Evolutionary conservation across 306 rosid genomes (phyloP), one percentile per base, ranked within the genome.

Genomic region (Corylus avellana): DNA sequence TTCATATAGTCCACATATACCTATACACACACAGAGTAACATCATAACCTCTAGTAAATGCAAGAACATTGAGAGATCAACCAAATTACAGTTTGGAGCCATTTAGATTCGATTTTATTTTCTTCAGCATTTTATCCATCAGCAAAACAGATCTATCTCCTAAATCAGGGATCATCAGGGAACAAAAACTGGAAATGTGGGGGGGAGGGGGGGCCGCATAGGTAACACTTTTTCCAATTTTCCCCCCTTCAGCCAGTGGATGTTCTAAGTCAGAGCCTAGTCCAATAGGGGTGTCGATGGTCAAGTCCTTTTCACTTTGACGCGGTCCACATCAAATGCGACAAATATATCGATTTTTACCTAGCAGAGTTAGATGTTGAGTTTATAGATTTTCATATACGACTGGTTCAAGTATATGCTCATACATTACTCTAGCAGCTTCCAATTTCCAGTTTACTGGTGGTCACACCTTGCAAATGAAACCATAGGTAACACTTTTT

Each of bases 1-100:
- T 82, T 95, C 99, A 81, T 95, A 95, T 39, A 95, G 78, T 68
- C 90, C 96, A 59, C 99, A 95, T 85, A 95, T 89, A 83, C 98
- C 99, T 95, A 89, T 59, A 80, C 42, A 80, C 62, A 63, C 64
- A 63, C 56, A 57, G 79, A 73, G 72, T 49, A 83, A 64, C 74
- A 85, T 18, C 74, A 85, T 18, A 77, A 84, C 72, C 76, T 73
- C 25, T 51, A 77, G 17, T 59, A 49, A 76, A 49, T 53, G 54
- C 80, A 72, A 42, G 72, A 42, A 10, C 17, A 42, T 9, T 39
- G 51, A 42, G 8, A 20, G 51, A 68, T 17, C 8, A 68, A 42
- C 72, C 51, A 4, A 14, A 68, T 68, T 17, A 67, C 17, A 39
- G 71, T 66, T 67, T 67, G 72, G 50, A 67, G 72, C 12, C 25